Base-by-base conservation (phyloP, 2,329 filamentous ascomycete genomes). In the Fusarium setosum region DNA sequence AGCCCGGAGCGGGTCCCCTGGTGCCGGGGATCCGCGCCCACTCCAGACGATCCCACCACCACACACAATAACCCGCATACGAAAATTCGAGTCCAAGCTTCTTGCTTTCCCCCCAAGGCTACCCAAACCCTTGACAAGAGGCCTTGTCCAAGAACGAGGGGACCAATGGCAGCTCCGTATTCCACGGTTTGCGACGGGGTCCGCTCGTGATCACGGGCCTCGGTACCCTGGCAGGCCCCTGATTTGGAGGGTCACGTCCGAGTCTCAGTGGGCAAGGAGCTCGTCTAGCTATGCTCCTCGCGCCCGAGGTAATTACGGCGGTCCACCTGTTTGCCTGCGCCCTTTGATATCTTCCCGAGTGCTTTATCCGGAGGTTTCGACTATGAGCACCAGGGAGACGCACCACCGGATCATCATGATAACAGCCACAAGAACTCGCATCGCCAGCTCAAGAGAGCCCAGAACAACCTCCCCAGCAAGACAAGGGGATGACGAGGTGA, bases 281-380 rank as follows among this genome's bases (percentile, higher is more conserved):
- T 49, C 45, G 31, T 49, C 35, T 49, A 49, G 21, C 24, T 13
- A 32, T 26, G 31, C 45, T 49, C 45, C 45, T 49, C 29, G 45
- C 45, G 45, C 45, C 29, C 7, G 45, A 49, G 31, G 35, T 49
- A 37, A 49, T 49, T 49, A 49, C 32, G 13, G 21, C 21, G 20
- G 20, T 21, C 31, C 45, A 35, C 45, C 45, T 37, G 20, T 35
- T 49, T 35, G 31, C 31, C 45, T 17, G 23, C 26, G 5, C 32
- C 32, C 47, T 50, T 37, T 18, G 21, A 48, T 20, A 11, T 35
- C 45, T 45, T 47, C 17, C 44, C 44, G 17, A 47, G 44, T 31
- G 21, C 31, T 47, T 45, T 21, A 29, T 11, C 44, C 29, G 44
- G 31, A 29, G 18, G 21, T 32, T 26, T 21, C 31, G 26, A 47